Evolutionary conservation across 306 rosid genomes (phyloP), one percentile per base, ranked within the genome.

Genomic region (Quercus parvula): DNA sequence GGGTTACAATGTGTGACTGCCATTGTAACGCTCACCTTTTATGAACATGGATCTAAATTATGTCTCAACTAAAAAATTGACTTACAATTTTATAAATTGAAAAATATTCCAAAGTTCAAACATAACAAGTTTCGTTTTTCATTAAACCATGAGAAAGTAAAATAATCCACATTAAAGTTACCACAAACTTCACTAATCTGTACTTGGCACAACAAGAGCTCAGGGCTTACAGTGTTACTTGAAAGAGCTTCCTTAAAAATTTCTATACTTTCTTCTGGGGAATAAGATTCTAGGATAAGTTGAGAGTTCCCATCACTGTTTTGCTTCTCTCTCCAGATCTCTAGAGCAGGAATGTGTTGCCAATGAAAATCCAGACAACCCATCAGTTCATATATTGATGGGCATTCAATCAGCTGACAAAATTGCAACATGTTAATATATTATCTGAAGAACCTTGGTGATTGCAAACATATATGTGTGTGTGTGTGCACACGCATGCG

Each of bases 331-430:
- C 92, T 92, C 97, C 97, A 95, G 79, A 95, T 78, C 88, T 92
- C 96, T 38, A 95, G 80, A 70, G 78, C 75, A 28, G 99, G 99
- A 78, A 59, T 44, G 63, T 89, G 86, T 81, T 90, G 79, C 99
- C 99, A 95, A 18, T 79, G 82, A 79, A 89, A 93, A 82, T 84
- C 84, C 19, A 91, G 83, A 77, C 86, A 68, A 13, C 92, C 92
- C 93, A 89, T 90, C 77, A 95, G 85, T 77, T 95, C 99, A 15
- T 95, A 95, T 3, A 95, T 18, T n/a, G 97, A 88, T 41, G 99
- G 99, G 51, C 99, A 95, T 77, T 93, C 99, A 79, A 93, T 90
- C 82, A 93, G 88, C 99, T 95, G 96, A 76, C 68, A 78, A 68
- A 30, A 87, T 71, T 71, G 74, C 71, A 82, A 85, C 76, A 85